Percentiles rank a stretch among this genome's conserved stretches.
These are phyloP conservation scores for Colletotrichum cordylinicola DNA, from an alignment of 2,329 filamentous ascomycete genomes.

Conservation along the genomic window DNA sequence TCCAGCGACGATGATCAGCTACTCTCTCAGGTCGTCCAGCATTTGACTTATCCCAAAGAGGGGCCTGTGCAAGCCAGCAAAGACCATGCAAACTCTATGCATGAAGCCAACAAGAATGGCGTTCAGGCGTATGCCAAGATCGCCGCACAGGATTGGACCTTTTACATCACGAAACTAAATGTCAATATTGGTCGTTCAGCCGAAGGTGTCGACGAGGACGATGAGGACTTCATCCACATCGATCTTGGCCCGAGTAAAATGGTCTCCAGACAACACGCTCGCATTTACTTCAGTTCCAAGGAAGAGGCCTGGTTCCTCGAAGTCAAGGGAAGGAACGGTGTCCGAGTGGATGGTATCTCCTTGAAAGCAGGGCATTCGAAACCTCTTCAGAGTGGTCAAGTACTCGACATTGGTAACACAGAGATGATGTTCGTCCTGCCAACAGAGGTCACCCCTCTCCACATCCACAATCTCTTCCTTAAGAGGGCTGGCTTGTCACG, in stretches of 20 bases:
- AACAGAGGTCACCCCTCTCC: constrained; percentile 68
- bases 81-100: constrained; percentile 68
- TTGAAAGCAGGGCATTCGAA: constrained; percentile 72
- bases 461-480: constrained; percentile 72
- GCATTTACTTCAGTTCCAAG: constrained; percentile 74
- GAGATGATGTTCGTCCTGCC: constrained; percentile 99
- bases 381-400: constrained; percentile 81
- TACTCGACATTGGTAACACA: constrained; percentile 88
- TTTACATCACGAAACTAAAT: constrained; percentile 77
- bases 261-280: constrained; percentile 78
- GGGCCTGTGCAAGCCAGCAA: constrained; percentile 62
- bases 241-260: constrained; percentile 87
- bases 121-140: constrained; percentile 84
- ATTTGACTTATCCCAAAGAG: constrained; percentile 47
- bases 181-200: constrained; percentile 78
- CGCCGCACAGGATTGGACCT: constrained; percentile 83
- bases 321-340: constrained; percentile 90
- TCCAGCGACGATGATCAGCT: constrained; percentile 59
- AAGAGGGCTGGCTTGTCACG: constrained; percentile 66
- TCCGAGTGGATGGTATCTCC: constrained; percentile 78
- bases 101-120: constrained; percentile 65
- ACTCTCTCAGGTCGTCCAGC: constrained; percentile 61
- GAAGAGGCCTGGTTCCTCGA: constrained; percentile 80
- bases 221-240: constrained; percentile 73
- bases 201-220: constrained; percentile 51